A percentile compares a stretch with the other conserved stretches of the same genome.
Evolutionary conservation across 441 rosid genomes (phyloP).

Genomic region (Euphorbia corollata): DNA sequence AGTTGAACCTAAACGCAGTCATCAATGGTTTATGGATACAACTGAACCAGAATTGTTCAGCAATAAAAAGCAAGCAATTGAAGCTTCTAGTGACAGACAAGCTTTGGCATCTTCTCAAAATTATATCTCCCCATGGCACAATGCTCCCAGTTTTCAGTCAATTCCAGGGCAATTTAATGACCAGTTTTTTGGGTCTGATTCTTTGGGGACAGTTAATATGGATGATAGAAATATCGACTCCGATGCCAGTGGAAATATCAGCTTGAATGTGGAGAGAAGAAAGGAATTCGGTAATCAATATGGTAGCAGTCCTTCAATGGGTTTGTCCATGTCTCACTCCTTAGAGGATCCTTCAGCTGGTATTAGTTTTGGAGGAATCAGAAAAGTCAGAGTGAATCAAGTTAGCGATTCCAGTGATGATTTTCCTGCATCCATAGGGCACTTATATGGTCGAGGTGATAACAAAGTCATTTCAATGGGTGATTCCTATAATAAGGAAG

Average conservation of each 20-base stretch:
- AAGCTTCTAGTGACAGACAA: constrained; percentile 31
- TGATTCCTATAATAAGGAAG: constrained; percentile 35
- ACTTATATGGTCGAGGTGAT: too few species aligned
- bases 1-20: constrained; percentile 45
- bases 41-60: constrained; percentile 39
- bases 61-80: constrained; percentile 55
- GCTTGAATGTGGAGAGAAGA: constrained; percentile 34
- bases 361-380: constrained; percentile 47
- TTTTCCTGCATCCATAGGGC: too few species aligned
- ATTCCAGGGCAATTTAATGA: constrained; percentile 41
- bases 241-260: constrained; percentile 31
- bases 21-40: constrained; percentile 58
- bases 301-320: constrained; percentile 40
- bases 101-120: constrained; percentile 36
- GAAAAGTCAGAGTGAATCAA: constrained; percentile 64
- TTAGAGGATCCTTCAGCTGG: constrained; percentile 44
- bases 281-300: constrained; percentile 38
- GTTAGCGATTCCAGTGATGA: constrained; percentile 45
- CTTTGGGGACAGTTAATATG: constrained; percentile 32
- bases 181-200: constrained; percentile 36
- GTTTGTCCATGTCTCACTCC: constrained; percentile 46
- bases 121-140: constrained; percentile 45
- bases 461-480: constrained; percentile 24
- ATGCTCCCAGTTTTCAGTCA: constrained; percentile 39
- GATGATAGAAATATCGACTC: constrained; percentile 36